Base-by-base conservation (phyloP, 2,329 filamentous ascomycete genomes). In the Fusarium palustre region DNA sequence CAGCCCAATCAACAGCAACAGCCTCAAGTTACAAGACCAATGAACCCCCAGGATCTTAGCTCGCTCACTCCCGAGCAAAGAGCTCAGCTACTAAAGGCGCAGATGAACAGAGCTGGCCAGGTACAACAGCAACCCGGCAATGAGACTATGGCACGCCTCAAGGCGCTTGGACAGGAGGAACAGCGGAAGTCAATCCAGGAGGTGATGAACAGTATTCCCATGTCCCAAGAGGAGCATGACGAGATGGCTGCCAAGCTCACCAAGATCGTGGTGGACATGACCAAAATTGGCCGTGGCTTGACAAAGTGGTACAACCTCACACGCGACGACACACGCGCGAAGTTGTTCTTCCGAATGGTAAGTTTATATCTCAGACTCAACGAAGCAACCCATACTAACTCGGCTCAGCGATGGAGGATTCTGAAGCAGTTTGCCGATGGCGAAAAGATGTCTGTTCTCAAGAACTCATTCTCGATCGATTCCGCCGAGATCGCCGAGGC, bases 321-420 rank as follows among this genome's bases (percentile, higher is more conserved):
- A 1, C 79, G 78, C 18, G 85, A 88, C 59, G 85, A 88, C 55
- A 72, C 69, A 13, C 81, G 85, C 38, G 83, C 84, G 7, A 83
- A 79, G 67, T 80, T 82, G 77, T 88, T 86, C 66, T 86, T 87
- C 78, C 82, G 81, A 70, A 81, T 80, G 65, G 85, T 87, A 79
- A 80, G 85, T 81, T 13, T 22, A 33, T 13, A 39, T 36, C 16
- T 16, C 22, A 22, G 25, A 24, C 13, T 39, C 11, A 7, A 20
- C 31, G 12, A 59, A 52, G 34, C 36, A 20, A 33, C 42, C 28
- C 36, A 4, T 49, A 65, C 80, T 85, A 76, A 85, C 74, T 39
- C 60, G 5, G 34, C 41, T 11, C 71, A 90, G 87, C 85, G 87
- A 62, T 77, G 82, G 30, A 85, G 85, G 13, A 79, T 90, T 33